Evolutionary conservation across 257 asterid genomes (phyloP).

Genomic region (Solanum verrucosum): DNA sequence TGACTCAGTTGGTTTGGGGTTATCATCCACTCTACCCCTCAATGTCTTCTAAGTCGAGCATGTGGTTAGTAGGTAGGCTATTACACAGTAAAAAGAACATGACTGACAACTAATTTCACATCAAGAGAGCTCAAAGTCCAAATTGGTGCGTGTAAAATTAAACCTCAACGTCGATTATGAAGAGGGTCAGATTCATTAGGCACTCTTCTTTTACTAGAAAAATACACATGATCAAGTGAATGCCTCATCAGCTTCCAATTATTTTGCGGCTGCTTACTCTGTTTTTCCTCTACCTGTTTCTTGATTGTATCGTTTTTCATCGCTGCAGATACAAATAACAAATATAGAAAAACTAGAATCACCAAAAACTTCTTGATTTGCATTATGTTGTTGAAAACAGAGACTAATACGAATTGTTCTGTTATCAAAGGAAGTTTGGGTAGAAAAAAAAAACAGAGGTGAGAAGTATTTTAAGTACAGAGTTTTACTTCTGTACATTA

Average conservation of each 20-base stretch:
- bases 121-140: not conserved
- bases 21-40: not conserved
- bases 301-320: not conserved
- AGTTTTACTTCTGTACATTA: not conserved
- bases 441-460: not conserved
- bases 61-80: too few relatives aligned
- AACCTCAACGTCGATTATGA: conserved; percentile 16
- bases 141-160: not conserved
- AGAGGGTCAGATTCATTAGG: conserved; percentile 47
- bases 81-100: not conserved
- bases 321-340: conserved; percentile 11
- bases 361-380: conserved; percentile 1
- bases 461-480: not conserved
- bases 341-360: conserved; percentile 1
- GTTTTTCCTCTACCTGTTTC: not conserved
- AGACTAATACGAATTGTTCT: not conserved
- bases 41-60: not conserved
- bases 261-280: not conserved
- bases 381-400: not conserved
- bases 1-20: not conserved
- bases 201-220: conserved; percentile 31
- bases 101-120: not conserved
- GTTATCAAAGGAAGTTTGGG: not conserved
- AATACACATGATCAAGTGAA: conserved; percentile 5
- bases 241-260: conserved; percentile 2